Evolutionary conservation across 129 eudicot species (phyloP), one percentile per base, ranked within the genome.

Genomic region (Kitagawia praeruptora): DNA sequence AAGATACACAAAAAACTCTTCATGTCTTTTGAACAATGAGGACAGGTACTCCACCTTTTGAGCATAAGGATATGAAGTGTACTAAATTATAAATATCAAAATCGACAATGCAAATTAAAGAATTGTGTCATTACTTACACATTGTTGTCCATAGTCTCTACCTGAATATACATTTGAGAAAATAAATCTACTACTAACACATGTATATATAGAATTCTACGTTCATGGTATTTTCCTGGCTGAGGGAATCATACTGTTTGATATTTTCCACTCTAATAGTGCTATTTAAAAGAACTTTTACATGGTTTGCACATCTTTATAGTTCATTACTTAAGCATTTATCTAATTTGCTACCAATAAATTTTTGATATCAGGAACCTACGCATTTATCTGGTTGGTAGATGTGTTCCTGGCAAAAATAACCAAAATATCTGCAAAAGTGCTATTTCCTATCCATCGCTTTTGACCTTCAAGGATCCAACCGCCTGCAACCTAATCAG

Each of bases 381-480:
- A 93, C 99, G 93, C 99, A 71, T 95, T 95, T 85, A 95, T 95
- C 86, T 92, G 95, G 84, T 95, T 90, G 69, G 90, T 88, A 46
- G 86, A 48, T 44, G 91, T 85, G 83, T 95, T 92, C 85, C 95
- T 90, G 45, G 97, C 99, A 83, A 92, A 95, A 56, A 95, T 87
- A 77, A 95, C 87, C 75, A 95, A 86, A 74, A 95, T 77, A 87
- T 95, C 99, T 54, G 97, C 99, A 85, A 92, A 95, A 31, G 97
- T 95, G 89, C 99, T 95, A 85, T 95, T 95, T 49, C 99, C 99
- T 69, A 90, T 95, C 99, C 99, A 95, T 13, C 99, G 90, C 75
- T 95, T 95, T 85, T 92, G 97, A 70, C 99, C 99, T 85, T 95
- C 91, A 83, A 95, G 87, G 63, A 92, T 77, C 99, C 99, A 95